Percentiles rank a stretch among this genome's conserved stretches.
Conservation (phyloP, 1,284 basidiomycete genomes). For the Trichosporon ovoides region DNA sequence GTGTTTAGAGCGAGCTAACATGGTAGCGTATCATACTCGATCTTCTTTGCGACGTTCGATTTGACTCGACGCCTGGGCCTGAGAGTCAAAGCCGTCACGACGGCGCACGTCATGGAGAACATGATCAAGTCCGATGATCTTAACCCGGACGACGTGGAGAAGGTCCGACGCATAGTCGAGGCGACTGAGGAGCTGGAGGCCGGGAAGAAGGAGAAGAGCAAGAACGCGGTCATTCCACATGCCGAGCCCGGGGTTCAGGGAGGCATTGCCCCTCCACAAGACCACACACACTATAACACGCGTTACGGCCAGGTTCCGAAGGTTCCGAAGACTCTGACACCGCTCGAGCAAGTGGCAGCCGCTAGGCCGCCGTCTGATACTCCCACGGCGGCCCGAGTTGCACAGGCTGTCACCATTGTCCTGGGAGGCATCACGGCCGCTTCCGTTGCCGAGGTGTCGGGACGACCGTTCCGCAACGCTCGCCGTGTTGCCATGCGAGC, state of each 20-base stretch:
- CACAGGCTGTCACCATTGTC: slow-evolving; percentile 46
- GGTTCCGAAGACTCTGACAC: not conserved
- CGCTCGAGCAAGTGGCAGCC: slow-evolving; percentile 4
- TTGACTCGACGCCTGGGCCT: slow-evolving; percentile 41
- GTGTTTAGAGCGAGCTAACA: not conserved
- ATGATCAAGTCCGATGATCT: not conserved
- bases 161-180: not conserved
- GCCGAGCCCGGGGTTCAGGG: not conserved
- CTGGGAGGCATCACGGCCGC: slow-evolving; percentile 42
- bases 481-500: slow-evolving; percentile 20
- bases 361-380: slow-evolving; percentile 15
- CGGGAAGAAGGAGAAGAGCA: not conserved
- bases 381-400: slow-evolving; percentile 41
- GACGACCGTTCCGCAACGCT: slow-evolving; percentile 37
- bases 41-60: slow-evolving; percentile 49
- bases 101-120: not conserved
- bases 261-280: not conserved
- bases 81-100: slow-evolving; percentile 31
- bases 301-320: not conserved
- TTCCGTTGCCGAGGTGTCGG: slow-evolving; percentile 37
- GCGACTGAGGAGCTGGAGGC: not conserved
- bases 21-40: slow-evolving; percentile 38
- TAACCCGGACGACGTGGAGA: not conserved
- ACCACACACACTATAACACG: not conserved
- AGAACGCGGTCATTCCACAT: not conserved